Percentiles rank a stretch among this genome's conserved stretches.
Conservation (phyloP, 768 basidiomycete species). For the Glaciozyma martinii region DNA sequence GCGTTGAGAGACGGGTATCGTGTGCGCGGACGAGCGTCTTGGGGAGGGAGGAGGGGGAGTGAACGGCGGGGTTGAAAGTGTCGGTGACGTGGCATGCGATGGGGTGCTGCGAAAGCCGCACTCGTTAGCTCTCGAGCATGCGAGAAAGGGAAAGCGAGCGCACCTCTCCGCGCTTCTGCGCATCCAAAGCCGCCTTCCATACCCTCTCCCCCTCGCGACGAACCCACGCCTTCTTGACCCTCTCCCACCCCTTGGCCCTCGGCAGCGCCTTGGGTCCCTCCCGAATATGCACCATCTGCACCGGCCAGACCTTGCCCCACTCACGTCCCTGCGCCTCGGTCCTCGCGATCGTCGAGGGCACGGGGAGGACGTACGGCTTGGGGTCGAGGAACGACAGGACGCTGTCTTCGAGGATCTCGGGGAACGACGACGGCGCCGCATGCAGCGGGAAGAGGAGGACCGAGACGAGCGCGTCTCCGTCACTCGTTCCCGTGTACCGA, state of each 20-base stretch:
- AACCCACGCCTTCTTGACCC: conserved; percentile 59
- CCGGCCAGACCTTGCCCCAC: conserved; percentile 60
- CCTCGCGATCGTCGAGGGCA: conserved; percentile 54
- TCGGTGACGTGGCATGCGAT: conserved; percentile 31
- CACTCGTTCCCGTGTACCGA: not conserved
- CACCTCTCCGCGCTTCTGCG: conserved; percentile 55
- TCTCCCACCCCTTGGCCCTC: conserved; percentile 52
- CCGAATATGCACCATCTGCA: conserved; percentile 51
- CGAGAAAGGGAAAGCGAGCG: conserved; percentile 54
- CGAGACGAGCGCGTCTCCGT: conserved; percentile 7
- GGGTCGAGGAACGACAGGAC: conserved; percentile 5
- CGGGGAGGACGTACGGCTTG: conserved; percentile 37
- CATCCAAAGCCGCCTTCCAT: conserved; percentile 48
- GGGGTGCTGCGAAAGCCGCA: conserved; percentile 16
- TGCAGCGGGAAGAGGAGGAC: conserved; percentile 28
- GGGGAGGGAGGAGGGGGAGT: conserved; percentile 42
- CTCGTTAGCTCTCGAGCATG: conserved; percentile 15
- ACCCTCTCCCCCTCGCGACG: conserved; percentile 55
- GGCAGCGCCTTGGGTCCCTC: conserved; percentile 42
- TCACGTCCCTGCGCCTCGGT: conserved; percentile 35
- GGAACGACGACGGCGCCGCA: conserved; percentile 6
- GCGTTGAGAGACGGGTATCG: conserved; percentile 61
- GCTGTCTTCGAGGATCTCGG: conserved; percentile 8
- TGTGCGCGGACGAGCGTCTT: conserved; percentile 44
- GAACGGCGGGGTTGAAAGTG: conserved; percentile 14